Evolutionary conservation across 768 basidiomycete species (phyloP).

Genomic region (Suillus cothurnatus): DNA sequence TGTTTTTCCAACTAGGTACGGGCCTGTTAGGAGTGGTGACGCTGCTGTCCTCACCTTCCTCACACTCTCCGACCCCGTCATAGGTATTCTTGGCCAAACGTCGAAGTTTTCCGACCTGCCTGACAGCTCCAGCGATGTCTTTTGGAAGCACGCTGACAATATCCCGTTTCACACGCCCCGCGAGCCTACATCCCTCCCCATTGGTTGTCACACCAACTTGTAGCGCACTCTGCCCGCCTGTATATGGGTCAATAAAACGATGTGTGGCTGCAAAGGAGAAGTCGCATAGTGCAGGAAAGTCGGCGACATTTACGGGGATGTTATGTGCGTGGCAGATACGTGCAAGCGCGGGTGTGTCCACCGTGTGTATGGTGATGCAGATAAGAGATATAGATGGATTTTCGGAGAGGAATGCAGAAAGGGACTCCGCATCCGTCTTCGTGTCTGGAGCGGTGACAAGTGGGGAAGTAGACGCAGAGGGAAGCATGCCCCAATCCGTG

Average conservation of each 20-base stretch:
- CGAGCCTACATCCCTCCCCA: constrained; percentile 86
- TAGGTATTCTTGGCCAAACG: constrained; percentile 43
- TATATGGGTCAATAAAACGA: constrained; percentile 62
- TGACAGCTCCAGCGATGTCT: constrained; percentile 74
- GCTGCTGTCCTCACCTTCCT: constrained; percentile 54
- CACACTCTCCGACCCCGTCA: constrained; percentile 34
- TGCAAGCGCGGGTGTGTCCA: constrained; percentile 56
- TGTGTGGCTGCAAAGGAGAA: constrained; percentile 88
- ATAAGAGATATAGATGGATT: constrained; percentile 51
- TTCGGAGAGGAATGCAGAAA: constrained; percentile 49
- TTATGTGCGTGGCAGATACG: constrained; percentile 53
- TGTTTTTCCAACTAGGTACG: constrained; percentile 49
- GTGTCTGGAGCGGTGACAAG: constrained; percentile 2
- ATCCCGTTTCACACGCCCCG: constrained; percentile 77
- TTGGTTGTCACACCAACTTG: constrained; percentile 90
- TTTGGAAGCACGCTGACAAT: constrained; percentile 75
- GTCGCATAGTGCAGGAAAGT: constrained; percentile 84
- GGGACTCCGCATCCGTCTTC: constrained; percentile 42
- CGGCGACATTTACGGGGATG: constrained; percentile 85
- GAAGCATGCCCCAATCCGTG: constrained; percentile 54
- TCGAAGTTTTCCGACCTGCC: constrained; percentile 72
- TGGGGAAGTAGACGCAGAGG: constrained; percentile 34
- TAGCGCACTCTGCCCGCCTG: constrained; percentile 50
- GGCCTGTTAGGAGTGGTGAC: constrained; percentile 69
- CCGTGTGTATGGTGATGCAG: constrained; percentile 70